A percentile compares a stretch with the other conserved stretches of the same genome.
phyloP scores from a whole-genome alignment of 2,329 filamentous ascomycete genomes.

The Aureobasidium sp. region DNA sequence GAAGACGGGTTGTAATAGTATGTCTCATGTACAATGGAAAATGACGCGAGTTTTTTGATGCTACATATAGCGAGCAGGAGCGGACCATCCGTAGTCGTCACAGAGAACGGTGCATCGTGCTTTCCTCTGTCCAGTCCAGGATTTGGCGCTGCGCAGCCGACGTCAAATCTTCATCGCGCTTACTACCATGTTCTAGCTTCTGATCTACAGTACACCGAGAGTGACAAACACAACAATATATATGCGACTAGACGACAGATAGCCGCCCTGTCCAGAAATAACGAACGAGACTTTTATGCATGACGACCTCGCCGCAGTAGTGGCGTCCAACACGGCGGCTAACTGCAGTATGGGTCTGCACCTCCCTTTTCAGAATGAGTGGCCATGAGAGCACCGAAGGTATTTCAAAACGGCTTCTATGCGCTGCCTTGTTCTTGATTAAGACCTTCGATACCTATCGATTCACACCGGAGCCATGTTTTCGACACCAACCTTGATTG shows the following conservation, averaged over 20 bases:
- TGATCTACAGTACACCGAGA: not conserved
- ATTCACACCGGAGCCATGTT: not conserved
- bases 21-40: not conserved
- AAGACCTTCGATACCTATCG: not conserved
- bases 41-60: not conserved
- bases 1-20: not conserved
- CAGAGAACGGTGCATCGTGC: not conserved
- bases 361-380: not conserved
- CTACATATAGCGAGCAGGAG: too few species aligned
- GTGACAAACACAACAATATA: not conserved
- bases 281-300: not conserved
- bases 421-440: not conserved
- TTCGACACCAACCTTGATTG: not conserved
- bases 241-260: not conserved
- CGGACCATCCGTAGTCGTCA: not conserved
- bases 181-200: not conserved
- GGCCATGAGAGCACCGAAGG: not conserved
- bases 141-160: not conserved
- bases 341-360: not conserved
- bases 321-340: not conserved
- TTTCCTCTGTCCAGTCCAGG: not conserved
- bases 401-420: not conserved
- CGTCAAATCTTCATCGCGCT: not conserved
- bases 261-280: not conserved
- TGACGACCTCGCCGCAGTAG: not conserved